Conservation (phyloP, 495 filamentous ascomycete genomes). For the Hypoxylon fragiforme region DNA sequence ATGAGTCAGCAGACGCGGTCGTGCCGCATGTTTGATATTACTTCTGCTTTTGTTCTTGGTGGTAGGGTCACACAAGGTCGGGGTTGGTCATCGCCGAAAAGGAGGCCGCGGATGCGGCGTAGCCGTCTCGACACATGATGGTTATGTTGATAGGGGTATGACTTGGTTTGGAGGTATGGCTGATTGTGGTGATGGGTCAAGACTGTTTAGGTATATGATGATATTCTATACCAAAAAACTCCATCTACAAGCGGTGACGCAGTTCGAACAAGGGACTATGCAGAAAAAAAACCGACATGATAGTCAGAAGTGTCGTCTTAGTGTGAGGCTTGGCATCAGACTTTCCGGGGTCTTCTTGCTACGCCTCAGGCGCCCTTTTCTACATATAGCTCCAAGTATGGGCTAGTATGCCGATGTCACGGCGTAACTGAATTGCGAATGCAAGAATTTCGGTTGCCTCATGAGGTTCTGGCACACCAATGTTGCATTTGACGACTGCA, state of each 20-base stretch:
- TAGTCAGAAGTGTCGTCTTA: conserved; percentile 1
- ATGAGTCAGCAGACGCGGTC: conserved; percentile 8
- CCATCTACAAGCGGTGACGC: background rate
- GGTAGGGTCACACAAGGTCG: conserved; percentile 24
- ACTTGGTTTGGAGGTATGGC: no score
- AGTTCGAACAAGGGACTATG: background rate
- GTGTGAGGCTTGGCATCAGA: conserved; percentile 4
- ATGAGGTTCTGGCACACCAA: background rate
- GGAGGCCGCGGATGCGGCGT: conserved; percentile 9
- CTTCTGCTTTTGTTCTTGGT: conserved; percentile 30
- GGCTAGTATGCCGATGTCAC: no score
- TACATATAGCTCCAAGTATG: no score
- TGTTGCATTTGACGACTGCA: background rate
- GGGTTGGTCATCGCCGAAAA: conserved; percentile 34
- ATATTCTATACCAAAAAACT: background rate
- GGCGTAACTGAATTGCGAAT: no score
- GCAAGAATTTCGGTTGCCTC: background rate
- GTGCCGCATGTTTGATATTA: no score
- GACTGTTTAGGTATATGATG: background rate
- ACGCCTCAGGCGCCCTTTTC: background rate
- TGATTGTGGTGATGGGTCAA: no score
- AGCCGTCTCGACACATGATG: conserved; percentile 22
- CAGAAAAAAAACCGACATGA: no score
- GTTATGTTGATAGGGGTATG: conserved; percentile 1
- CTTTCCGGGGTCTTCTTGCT: no score